A percentile compares a stretch with the other conserved stretches of the same genome.
phyloP scores from a whole-genome alignment of 768 basidiomycete species.

The Cantharellus cinnabarinus region DNA sequence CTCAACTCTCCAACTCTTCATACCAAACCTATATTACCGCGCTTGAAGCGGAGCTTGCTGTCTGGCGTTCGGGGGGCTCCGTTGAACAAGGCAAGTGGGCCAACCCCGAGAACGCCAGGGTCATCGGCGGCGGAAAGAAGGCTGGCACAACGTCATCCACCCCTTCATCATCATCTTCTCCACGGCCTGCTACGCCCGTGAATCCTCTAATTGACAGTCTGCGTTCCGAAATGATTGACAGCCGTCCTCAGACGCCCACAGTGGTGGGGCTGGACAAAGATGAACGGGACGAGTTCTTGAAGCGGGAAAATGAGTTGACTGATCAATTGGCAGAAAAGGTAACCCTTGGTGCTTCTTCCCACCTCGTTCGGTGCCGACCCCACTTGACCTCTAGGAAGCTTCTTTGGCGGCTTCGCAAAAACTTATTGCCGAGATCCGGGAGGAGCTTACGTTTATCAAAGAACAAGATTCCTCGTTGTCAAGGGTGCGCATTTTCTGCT shows the following conservation, averaged over 20 bases:
- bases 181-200: conserved; percentile 52
- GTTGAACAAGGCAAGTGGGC: conserved; percentile 79
- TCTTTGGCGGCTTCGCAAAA: conserved; percentile 63
- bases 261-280: conserved; percentile 81
- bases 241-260: conserved; percentile 82
- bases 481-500: conserved; percentile 28
- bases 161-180: conserved; percentile 33
- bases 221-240: conserved; percentile 43
- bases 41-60: conserved; percentile 74
- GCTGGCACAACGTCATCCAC: conserved; percentile 16
- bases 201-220: conserved; percentile 55
- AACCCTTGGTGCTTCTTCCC: conserved; percentile 2
- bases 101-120: conserved; percentile 22
- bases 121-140: conserved; percentile 17
- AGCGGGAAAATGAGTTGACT: conserved; percentile 87
- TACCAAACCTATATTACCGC: conserved; percentile 75
- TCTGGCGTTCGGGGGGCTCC: conserved; percentile 72
- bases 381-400: conserved; percentile 32
- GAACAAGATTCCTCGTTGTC: conserved; percentile 69
- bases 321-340: conserved; percentile 74
- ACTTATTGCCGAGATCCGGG: conserved; percentile 66
- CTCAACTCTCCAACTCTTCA: conserved; percentile 63
- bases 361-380: not conserved
- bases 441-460: conserved; percentile 76
- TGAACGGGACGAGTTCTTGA: conserved; percentile 91